phyloP scores from a whole-genome alignment of 164 flowering plant species.

The Nymphaea colorata region DNA sequence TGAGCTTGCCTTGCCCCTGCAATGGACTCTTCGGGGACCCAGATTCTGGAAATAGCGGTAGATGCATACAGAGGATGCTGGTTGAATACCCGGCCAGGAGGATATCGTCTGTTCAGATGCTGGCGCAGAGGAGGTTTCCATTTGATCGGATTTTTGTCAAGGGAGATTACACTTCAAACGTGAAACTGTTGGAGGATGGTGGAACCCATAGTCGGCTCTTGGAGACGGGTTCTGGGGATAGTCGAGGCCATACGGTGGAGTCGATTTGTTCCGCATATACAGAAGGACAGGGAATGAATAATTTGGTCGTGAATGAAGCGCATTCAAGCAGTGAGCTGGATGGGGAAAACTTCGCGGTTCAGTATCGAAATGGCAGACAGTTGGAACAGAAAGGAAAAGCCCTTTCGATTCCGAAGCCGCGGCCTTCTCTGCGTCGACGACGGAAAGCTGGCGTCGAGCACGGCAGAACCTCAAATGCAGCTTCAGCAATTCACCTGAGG shows the following conservation, averaged over 20 bases:
- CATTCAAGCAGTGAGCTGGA: background rate
- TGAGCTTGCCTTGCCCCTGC: constrained; percentile 69
- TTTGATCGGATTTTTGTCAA: constrained; percentile 30
- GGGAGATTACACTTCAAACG: constrained; percentile 6
- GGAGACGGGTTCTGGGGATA: constrained; percentile 5
- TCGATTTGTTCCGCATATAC: background rate
- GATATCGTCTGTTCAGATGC: constrained; percentile 38
- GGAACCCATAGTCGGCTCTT: constrained; percentile 8
- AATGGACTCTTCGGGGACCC: constrained; percentile 46
- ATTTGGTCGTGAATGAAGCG: background rate
- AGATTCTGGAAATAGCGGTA: constrained; percentile 1
- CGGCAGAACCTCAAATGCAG: constrained; percentile 13
- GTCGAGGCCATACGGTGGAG: background rate
- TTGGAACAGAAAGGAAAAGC: constrained; percentile 29
- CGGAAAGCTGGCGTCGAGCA: constrained; percentile 13
- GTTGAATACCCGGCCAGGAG: constrained; percentile 36
- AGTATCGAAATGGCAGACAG: background rate
- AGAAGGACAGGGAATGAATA: background rate
- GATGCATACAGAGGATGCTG: constrained; percentile 39
- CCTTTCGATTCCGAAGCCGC: constrained; percentile 19
- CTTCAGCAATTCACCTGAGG: constrained; percentile 16
- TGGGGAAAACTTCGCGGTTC: background rate
- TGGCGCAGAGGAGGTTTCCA: constrained; percentile 43
- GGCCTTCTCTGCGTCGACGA: constrained; percentile 22
- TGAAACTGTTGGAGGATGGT: constrained; percentile 3